A percentile compares a stretch with the other conserved stretches of the same genome.
phyloP scores from a whole-genome alignment of 2,329 filamentous ascomycete species.

The Fusarium torulosum region DNA sequence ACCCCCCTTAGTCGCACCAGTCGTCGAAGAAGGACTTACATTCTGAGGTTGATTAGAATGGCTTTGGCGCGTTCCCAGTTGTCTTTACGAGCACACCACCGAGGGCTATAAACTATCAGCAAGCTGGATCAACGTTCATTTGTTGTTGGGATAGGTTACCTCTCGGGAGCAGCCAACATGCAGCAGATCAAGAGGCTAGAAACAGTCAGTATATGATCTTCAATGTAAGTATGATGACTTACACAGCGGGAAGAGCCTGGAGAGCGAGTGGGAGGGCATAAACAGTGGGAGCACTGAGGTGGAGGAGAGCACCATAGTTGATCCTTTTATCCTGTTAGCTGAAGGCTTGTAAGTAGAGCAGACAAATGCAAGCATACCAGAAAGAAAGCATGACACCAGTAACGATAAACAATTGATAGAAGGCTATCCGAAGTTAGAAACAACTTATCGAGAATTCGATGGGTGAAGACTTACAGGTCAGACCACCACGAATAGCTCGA shows the following conservation, averaged over 20 bases:
- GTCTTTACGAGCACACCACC: constrained; percentile 76
- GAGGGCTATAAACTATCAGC: constrained; percentile 63
- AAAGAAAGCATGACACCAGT: constrained; percentile 59
- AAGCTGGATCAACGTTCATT: not conserved
- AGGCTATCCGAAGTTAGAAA: constrained; percentile 46
- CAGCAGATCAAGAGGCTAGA: constrained; percentile 65
- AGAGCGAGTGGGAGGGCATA: constrained; percentile 74
- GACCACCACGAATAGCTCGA: constrained; percentile 63
- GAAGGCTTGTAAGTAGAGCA: not conserved
- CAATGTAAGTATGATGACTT: constrained; percentile 17
- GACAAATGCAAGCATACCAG: constrained; percentile 50
- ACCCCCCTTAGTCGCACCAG: too few relatives aligned
- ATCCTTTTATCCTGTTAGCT: constrained; percentile 61
- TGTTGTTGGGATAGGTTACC: constrained; percentile 38
- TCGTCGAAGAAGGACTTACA: constrained; percentile 41
- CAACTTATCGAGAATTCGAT: not conserved
- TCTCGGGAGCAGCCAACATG: constrained; percentile 70
- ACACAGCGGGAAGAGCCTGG: constrained; percentile 73
- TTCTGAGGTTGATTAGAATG: constrained; percentile 66
- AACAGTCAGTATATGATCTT: constrained; percentile 8
- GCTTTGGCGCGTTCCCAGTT: constrained; percentile 73
- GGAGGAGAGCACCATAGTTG: constrained; percentile 65
- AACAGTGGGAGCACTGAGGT: constrained; percentile 60
- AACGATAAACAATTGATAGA: constrained; percentile 65
- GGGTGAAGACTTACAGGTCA: constrained; percentile 55